Evolutionary conservation across 1,284 basidiomycete species (phyloP), one percentile per base, ranked within the genome.

Genomic region (Laetiporus sulphureus): DNA sequence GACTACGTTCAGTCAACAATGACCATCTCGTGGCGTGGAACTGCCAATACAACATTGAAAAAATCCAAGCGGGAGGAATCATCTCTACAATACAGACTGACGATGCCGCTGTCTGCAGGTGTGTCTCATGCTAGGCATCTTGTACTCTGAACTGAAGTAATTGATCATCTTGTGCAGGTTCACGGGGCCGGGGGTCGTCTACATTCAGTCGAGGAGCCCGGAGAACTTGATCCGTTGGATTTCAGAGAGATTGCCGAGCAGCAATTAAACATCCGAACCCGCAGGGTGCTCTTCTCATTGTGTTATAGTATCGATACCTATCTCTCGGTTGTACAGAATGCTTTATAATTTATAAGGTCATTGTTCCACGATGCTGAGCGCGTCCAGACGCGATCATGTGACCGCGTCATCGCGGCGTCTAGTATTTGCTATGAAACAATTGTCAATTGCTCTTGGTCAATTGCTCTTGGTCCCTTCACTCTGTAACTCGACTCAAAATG

Each of bases 11-110:
- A 37, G 59, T 61, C 22, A 57, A 60, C 46, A 63, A 60, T 48
- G 56, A 60, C 22, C 59, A 62, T 34, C 56, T 59, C 22, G 55
- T 62, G 13, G 62, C 62, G 7, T 63, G 61, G 61, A 58, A 59
- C 19, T 59, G 58, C 19, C 45, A 54, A 32, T 64, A 63, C 51
- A 56, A 51, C 34, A 52, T 64, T 18, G 60, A 64, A 47, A 58
- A 54, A 24, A 55, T 64, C 31, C 45, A 57, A 38, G 60, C 55
- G 1, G 59, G 60, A 12, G 58, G 61, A 4, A 32, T 64, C 16
- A 32, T 61, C 30, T 60, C 58, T 4, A 44, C 42, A 1, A 15
- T 52, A 7, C 56, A 61, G 39, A 62, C 57, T 1, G 61, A 60
- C 27, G 62, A 62, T 44, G 62, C 61, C 11, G 43, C 57, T 2